These are phyloP conservation scores for Ascodesmis nigricans DNA, from an alignment of 495 filamentous ascomycete species.

Conservation along the genomic window DNA sequence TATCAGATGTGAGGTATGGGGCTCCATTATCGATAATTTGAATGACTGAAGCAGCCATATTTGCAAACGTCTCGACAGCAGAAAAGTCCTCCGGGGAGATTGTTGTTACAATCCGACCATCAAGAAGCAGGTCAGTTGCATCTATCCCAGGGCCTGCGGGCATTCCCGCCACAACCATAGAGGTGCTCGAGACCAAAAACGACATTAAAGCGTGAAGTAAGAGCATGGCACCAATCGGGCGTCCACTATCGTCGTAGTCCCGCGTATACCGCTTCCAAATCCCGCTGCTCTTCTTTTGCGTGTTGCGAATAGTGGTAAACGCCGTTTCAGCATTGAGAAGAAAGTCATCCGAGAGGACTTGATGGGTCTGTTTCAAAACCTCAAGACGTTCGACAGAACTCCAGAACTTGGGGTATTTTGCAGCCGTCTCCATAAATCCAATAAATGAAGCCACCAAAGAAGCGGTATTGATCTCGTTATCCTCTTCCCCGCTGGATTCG, in stretches of 20 bases:
- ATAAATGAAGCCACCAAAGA: constrained; percentile 60
- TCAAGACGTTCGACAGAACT: constrained; percentile 41
- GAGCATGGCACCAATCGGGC: constrained; percentile 79
- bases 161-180: constrained; percentile 40
- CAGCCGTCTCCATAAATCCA: constrained; percentile 66
- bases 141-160: constrained; percentile 36
- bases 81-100: constrained; percentile 26
- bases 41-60: constrained; percentile 60
- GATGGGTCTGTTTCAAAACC: constrained; percentile 43
- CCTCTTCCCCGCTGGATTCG: constrained; percentile 26
- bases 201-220: constrained; percentile 69
- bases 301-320: constrained; percentile 59
- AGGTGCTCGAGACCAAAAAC: constrained; percentile 58
- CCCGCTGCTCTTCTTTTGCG: constrained; percentile 31
- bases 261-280: constrained; percentile 68
- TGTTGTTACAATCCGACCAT: constrained; percentile 16
- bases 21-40: constrained; percentile 66
- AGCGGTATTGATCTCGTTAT: constrained; percentile 43
- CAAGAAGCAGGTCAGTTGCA: constrained; percentile 56
- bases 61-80: constrained; percentile 46
- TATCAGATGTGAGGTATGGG: constrained; percentile 68
- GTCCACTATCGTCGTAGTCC: constrained; percentile 56
- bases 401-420: constrained; percentile 61
- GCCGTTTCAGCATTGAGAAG: constrained; percentile 65
- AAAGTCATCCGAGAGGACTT: constrained; percentile 60